Conservation (phyloP, 768 basidiomycete genomes). For the Scleroderma citrinum region DNA sequence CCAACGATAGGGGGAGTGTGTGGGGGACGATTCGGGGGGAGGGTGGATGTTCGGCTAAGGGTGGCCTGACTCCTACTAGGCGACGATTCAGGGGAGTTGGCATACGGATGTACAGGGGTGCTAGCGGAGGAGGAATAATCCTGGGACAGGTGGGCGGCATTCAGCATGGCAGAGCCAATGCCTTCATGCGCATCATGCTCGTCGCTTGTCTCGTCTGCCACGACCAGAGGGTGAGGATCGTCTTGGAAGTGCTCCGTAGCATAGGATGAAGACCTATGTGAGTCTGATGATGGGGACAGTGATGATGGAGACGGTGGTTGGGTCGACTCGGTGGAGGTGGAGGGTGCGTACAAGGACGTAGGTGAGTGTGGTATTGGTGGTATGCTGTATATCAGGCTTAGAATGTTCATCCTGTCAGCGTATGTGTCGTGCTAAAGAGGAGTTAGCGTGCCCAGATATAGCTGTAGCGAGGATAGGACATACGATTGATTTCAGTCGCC, state of each 20-base stretch:
- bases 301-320: constrained; percentile 33
- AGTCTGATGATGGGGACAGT: constrained; percentile 38
- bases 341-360: constrained; percentile 41
- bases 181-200: constrained; percentile 36
- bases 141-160: constrained; percentile 24
- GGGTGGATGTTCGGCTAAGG: constrained; percentile 32
- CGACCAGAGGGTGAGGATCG: constrained; percentile 20
- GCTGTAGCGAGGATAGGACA: constrained; percentile 31
- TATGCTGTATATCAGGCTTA: constrained; percentile 85
- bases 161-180: constrained; percentile 42
- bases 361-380: constrained; percentile 67
- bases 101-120: constrained; percentile 45
- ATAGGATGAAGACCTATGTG: constrained; percentile 45
- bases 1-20: constrained; percentile 19
- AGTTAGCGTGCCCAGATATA: constrained; percentile 13
- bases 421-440: constrained; percentile 81
- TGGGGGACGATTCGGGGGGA: constrained; percentile 25
- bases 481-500: constrained; percentile 82
- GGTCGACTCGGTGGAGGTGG: constrained; percentile 34
- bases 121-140: constrained; percentile 18
- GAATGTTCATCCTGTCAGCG: constrained; percentile 89
- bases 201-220: constrained; percentile 20
- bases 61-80: constrained; percentile 15
- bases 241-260: constrained; percentile 35
- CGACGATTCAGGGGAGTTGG: constrained; percentile 33